A percentile compares a stretch with the other conserved stretches of the same genome.
These are phyloP conservation scores for Piromyces sp. DNA, from an alignment of 192 early-diverging fungal genomes.

Conservation along the genomic window DNA sequence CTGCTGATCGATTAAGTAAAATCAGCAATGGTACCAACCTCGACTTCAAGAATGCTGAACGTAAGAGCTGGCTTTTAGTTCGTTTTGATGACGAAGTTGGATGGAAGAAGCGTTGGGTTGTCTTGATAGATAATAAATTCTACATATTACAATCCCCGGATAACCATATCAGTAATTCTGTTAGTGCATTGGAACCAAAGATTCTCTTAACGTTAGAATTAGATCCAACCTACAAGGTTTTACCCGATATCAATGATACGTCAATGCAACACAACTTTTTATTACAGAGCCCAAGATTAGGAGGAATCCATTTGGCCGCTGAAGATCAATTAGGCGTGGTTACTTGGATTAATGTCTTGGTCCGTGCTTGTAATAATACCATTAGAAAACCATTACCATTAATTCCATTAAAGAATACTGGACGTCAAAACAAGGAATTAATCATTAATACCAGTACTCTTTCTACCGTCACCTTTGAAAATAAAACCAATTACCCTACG, in stretches of 20 bases:
- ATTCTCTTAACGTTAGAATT: background rate
- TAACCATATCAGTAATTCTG: background rate
- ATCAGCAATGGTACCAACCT: background rate
- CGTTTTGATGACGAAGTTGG: background rate
- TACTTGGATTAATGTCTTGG: background rate
- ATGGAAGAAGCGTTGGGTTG: background rate
- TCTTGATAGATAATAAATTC: background rate
- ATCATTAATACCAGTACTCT: background rate
- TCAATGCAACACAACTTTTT: background rate
- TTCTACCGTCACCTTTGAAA: background rate
- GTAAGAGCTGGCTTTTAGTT: background rate
- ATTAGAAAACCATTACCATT: background rate
- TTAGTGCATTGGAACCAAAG: background rate
- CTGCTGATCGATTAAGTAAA: background rate
- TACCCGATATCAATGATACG: background rate
- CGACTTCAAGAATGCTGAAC: background rate
- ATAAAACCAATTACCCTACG: background rate
- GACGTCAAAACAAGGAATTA: background rate
- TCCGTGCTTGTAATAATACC: background rate
- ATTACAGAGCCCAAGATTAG: background rate
- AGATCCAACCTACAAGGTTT: background rate
- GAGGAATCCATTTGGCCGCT: background rate
- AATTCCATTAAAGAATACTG: background rate
- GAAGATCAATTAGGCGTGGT: background rate
- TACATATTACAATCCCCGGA: background rate